Base-by-base conservation (phyloP, 2,329 filamentous ascomycete genomes). In the Colletotrichum sidae region DNA sequence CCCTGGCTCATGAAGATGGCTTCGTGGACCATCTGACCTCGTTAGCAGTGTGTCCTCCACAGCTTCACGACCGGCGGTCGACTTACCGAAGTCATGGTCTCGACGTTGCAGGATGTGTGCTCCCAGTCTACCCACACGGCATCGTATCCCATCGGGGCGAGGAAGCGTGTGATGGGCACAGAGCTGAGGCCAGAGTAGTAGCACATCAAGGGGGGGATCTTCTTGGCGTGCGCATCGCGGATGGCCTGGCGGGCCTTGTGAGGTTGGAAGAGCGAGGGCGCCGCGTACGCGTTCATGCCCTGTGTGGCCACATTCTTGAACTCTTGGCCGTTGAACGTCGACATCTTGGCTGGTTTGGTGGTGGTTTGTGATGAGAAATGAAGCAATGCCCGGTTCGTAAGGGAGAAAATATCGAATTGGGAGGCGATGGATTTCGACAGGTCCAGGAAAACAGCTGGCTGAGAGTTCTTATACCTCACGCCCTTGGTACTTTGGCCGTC, bases 41-140 rank as follows among this genome's bases (percentile, higher is more conserved):
- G 38, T 15, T 25, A 54, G 60, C 54, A 71, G 58, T 33, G 46
- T 39, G 35, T 17, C 44, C 12, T 11, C 15, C 7, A n/a, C 12
- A 13, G 25, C 2, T 33, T 13, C 12, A 13, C 12, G 2, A 2
- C 17, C 3, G 37, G 4, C 8, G 12, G 34, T 11, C n/a, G 15
- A 55, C 54, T 35, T 46, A 67, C 64, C 47, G 45, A 77, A 1
- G 80, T 83, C 81, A 84, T 84, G n/a, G 81, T 83, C 72, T 84
- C 81, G 34, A 82, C 76, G 56, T 78, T 77, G 69, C 79, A 82
- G 3, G 80, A 71, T 8, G 74, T 75, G 71, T 84, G 81, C 69
- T 84, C 82, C 81, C 80, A 83, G 74, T 84, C 81, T 62, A 84
- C 78, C 76, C 78, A 82, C 1, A 81, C 75, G 8, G 74, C 65